Conservation (phyloP, 805 yeast genomes). For the Sugiyamaella marilandica region DNA sequence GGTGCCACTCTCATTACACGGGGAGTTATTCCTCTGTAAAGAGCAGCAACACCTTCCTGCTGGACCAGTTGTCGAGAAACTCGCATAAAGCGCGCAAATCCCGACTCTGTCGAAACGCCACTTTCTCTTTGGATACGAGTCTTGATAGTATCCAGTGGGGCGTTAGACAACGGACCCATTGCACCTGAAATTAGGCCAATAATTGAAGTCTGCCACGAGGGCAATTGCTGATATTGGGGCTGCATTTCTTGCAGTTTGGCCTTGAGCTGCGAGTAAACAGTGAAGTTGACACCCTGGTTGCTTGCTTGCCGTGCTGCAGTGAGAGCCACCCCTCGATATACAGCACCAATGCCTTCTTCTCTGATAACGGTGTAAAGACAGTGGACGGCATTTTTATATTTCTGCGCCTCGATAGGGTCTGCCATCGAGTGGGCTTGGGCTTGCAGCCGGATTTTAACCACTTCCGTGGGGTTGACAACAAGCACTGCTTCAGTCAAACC, state of each 20-base stretch:
- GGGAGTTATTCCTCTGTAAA: slow-evolving; percentile 97
- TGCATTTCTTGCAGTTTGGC: slow-evolving; percentile 55
- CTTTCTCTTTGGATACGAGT: slow-evolving; percentile 93
- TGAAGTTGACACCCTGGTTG: slow-evolving; percentile 97
- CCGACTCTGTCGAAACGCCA: slow-evolving; percentile 56
- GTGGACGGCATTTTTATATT: slow-evolving; percentile 89
- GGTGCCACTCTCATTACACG: slow-evolving; percentile 99
- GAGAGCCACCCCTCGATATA: slow-evolving; percentile 90
- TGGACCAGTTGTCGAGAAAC: slow-evolving; percentile 76
- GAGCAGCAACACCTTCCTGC: slow-evolving; percentile 84
- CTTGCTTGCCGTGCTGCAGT: slow-evolving; percentile 98
- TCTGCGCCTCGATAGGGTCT: slow-evolving; percentile 75
- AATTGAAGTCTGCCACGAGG: slow-evolving; percentile 89
- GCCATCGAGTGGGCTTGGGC: slow-evolving; percentile 90
- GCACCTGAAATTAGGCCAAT: slow-evolving; percentile 95
- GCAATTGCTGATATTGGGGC: slow-evolving; percentile 56
- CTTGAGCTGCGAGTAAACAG: slow-evolving; percentile 84
- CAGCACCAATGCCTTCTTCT: slow-evolving; percentile 86
- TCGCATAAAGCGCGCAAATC: slow-evolving; percentile 70
- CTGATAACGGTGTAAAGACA: slow-evolving; percentile 75
- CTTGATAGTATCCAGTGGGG: slow-evolving; percentile 95
- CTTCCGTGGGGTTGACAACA: slow-evolving; percentile 97
- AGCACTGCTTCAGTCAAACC: slow-evolving; percentile 94
- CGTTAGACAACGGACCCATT: slow-evolving; percentile 94
- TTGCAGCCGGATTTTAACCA: slow-evolving; percentile 91